A percentile compares a stretch with the other conserved stretches of the same genome.
phyloP scores from a whole-genome alignment of 805 yeast species.

The Ogataea allantospora region DNA sequence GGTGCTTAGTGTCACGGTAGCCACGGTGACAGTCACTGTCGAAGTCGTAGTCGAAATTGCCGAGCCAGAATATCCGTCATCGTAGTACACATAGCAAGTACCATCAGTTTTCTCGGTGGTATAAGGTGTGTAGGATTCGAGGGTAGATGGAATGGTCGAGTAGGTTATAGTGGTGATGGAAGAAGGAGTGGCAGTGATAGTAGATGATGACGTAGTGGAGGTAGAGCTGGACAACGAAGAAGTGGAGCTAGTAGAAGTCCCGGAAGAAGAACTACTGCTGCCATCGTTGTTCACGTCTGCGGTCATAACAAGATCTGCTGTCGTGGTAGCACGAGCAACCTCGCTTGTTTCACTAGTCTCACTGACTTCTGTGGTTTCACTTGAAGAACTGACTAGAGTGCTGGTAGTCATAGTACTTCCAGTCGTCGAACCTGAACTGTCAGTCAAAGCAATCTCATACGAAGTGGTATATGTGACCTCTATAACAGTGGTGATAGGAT shows the following conservation, averaged over 20 bases:
- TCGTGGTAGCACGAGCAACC: conserved; percentile 4
- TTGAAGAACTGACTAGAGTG: background rate
- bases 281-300: conserved; percentile 1
- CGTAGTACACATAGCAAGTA: conserved; percentile 37
- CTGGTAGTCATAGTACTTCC: conserved; percentile 4
- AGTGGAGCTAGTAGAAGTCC: background rate
- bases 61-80: conserved; percentile 30
- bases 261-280: background rate
- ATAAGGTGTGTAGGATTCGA: conserved; percentile 32
- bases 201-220: conserved; percentile 8
- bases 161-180: conserved; percentile 14
- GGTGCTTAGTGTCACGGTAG: conserved; percentile 32
- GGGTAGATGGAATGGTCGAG: conserved; percentile 10
- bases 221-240: conserved; percentile 12
- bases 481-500: conserved; percentile 23
- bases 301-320: conserved; percentile 4
- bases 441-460: conserved; percentile 5
- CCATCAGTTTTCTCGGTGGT: conserved; percentile 32
- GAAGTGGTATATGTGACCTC: conserved; percentile 19
- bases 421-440: conserved; percentile 3
- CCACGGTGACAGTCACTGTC: conserved; percentile 34
- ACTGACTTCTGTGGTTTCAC: conserved; percentile 4
- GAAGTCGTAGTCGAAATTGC: conserved; percentile 33
- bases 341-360: conserved; percentile 8
- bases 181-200: conserved; percentile 8